Conservation (phyloP, 2,329 filamentous ascomycete genomes). For the Proliferodiscus dingleyae region DNA sequence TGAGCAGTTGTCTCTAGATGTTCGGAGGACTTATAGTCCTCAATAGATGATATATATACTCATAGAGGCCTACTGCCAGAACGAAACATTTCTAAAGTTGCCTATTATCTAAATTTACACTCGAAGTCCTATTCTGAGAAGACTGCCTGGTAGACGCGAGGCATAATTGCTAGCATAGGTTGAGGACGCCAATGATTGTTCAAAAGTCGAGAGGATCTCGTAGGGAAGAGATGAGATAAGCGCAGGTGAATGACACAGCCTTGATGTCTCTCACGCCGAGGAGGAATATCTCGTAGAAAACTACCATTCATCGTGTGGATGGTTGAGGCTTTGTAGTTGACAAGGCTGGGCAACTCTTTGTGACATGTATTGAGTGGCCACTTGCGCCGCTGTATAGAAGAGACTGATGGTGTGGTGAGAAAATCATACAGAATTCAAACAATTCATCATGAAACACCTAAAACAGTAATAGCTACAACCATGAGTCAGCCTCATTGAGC, state of each 20-base stretch:
- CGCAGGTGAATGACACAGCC: background rate
- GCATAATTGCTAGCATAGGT: background rate
- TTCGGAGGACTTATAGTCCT: background rate
- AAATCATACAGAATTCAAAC: too few relatives aligned
- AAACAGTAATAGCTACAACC: background rate
- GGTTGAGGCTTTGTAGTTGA: background rate
- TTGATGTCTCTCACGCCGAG: background rate
- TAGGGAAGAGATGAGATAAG: background rate
- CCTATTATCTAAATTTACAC: background rate
- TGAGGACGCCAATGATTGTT: background rate
- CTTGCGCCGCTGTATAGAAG: background rate
- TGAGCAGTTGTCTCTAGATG: background rate
- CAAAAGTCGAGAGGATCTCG: background rate
- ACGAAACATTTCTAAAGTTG: background rate
- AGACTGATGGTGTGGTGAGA: too few relatives aligned
- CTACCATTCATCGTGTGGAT: background rate
- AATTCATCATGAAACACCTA: background rate
- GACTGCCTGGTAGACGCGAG: background rate
- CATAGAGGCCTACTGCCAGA: background rate
- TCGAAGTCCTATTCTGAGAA: background rate
- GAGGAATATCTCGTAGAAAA: background rate
- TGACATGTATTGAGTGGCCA: background rate
- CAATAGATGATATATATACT: background rate
- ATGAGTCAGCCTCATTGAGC: background rate
- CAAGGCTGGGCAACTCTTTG: background rate